These are phyloP conservation scores for Chlamydomonas asymmetrica DNA, from an alignment of 139 green algal species.

Conservation along the genomic window DNA sequence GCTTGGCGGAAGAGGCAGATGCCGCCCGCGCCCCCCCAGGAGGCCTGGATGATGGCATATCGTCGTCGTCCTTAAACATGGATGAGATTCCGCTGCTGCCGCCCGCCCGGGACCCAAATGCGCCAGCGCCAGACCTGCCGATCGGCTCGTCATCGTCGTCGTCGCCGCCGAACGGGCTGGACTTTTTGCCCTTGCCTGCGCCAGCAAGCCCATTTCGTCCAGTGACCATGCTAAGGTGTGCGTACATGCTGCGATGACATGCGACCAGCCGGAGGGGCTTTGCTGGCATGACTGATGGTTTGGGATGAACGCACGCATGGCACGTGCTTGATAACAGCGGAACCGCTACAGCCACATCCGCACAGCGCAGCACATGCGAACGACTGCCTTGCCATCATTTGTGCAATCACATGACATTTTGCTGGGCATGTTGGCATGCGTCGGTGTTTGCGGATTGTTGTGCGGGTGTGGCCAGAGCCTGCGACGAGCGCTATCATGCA, in stretches of 20 bases:
- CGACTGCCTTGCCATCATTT: no score
- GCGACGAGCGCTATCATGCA: neutral
- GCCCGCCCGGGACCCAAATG: neutral
- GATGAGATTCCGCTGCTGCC: neutral
- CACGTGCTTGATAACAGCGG: neutral
- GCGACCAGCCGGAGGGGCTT: neutral
- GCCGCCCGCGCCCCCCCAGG: neutral
- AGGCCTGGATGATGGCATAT: constrained; percentile 8
- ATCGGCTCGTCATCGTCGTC: constrained; percentile 11
- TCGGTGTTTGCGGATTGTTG: neutral
- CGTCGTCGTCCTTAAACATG: neutral
- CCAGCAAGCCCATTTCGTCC: neutral
- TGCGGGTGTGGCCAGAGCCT: neutral
- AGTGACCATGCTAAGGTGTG: neutral
- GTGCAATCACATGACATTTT: no score
- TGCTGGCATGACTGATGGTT: neutral
- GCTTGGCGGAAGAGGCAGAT: neutral
- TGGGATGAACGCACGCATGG: neutral
- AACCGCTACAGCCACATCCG: no score
- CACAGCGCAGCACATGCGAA: no score
- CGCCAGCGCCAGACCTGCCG: no score
- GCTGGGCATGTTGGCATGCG: neutral
- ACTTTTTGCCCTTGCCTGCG: neutral
- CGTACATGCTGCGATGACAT: neutral
- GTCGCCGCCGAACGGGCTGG: neutral